Evolutionary conservation across 495 filamentous ascomycete genomes (phyloP).

Genomic region (Hypoxylon rickii): DNA sequence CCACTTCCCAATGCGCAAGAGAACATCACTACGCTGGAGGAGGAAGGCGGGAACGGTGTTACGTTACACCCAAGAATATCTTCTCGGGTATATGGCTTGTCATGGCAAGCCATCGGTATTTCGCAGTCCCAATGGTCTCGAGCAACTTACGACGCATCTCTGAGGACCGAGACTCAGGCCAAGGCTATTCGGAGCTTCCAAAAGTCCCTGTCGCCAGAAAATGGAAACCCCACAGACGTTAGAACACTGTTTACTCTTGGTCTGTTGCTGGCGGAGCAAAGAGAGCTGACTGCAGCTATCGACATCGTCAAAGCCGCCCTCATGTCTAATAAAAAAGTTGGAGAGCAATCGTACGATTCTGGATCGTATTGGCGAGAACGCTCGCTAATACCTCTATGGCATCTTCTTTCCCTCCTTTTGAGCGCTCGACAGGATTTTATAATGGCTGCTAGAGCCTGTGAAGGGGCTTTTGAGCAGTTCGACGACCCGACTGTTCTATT

Average conservation of each 20-base stretch:
- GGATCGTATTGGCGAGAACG: conserved; percentile 56
- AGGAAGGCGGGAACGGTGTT: conserved; percentile 42
- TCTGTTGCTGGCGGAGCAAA: conserved; percentile 76
- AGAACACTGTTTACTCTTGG: conserved; percentile 80
- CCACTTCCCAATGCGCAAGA: conserved; percentile 30
- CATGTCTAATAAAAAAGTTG: conserved; percentile 45
- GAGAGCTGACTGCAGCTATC: conserved; percentile 77
- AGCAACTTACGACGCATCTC: conserved; percentile 71
- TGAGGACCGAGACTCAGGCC: conserved; percentile 68
- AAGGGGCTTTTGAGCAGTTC: conserved; percentile 89
- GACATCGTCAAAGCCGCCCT: conserved; percentile 69
- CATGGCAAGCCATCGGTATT: conserved; percentile 82
- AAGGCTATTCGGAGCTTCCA: conserved; percentile 75
- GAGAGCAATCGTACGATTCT: conserved; percentile 42
- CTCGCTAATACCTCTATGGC: conserved; percentile 74
- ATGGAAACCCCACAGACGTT: conserved; percentile 63
- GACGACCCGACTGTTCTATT: conserved; percentile 63
- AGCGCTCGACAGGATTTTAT: conserved; percentile 85
- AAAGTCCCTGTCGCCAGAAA: conserved; percentile 67
- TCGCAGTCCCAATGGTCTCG: conserved; percentile 84
- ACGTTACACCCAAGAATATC: conserved; percentile 51
- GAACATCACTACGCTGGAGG: conserved; percentile 29
- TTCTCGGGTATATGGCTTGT: conserved; percentile 60
- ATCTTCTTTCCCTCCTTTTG: conserved; percentile 81
- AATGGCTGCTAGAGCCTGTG: conserved; percentile 77